Conservation (phyloP, 306 rosid species). For the Acacia acuminata region DNA sequence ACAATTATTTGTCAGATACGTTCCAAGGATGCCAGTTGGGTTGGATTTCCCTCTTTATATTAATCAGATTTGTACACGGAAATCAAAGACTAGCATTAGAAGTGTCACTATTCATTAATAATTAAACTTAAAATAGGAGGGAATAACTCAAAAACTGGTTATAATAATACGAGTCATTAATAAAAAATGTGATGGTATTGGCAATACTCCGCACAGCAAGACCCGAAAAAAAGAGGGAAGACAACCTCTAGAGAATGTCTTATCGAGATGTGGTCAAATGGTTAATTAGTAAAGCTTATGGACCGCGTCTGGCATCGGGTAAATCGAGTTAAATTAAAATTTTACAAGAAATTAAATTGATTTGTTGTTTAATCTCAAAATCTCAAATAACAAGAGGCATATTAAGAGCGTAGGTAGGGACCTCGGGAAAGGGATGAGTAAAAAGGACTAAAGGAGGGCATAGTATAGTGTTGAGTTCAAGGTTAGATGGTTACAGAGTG, state of each 20-base stretch:
- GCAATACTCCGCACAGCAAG: constrained; percentile 44
- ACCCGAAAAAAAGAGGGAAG: constrained; percentile 39
- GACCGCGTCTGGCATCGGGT: constrained; percentile 15
- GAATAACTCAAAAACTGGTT: constrained; percentile 28
- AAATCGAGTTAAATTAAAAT: not conserved
- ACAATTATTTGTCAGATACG: constrained; percentile 45
- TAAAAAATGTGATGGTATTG: constrained; percentile 31
- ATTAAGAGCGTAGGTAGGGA: not conserved
- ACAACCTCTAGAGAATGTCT: constrained; percentile 58
- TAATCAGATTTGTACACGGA: constrained; percentile 26
- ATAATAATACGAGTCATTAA: constrained; percentile 8
- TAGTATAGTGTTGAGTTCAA: constrained; percentile 27
- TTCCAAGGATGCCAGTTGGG: constrained; percentile 69
- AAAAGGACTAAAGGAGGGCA: constrained; percentile 9
- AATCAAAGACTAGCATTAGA: constrained; percentile 33
- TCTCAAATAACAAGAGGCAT: not conserved
- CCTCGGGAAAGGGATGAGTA: constrained; percentile 38
- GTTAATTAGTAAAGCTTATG: not conserved
- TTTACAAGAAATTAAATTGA: not conserved
- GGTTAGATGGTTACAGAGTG: constrained; percentile 56
- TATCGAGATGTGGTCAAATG: constrained; percentile 39
- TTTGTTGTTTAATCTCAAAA: not conserved
- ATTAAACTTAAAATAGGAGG: not conserved
- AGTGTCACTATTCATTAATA: not conserved
- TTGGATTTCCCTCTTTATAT: constrained; percentile 35